These are phyloP conservation scores for Dryadomyces quercivorus DNA, from an alignment of 2,329 filamentous ascomycete genomes.

Conservation along the genomic window DNA sequence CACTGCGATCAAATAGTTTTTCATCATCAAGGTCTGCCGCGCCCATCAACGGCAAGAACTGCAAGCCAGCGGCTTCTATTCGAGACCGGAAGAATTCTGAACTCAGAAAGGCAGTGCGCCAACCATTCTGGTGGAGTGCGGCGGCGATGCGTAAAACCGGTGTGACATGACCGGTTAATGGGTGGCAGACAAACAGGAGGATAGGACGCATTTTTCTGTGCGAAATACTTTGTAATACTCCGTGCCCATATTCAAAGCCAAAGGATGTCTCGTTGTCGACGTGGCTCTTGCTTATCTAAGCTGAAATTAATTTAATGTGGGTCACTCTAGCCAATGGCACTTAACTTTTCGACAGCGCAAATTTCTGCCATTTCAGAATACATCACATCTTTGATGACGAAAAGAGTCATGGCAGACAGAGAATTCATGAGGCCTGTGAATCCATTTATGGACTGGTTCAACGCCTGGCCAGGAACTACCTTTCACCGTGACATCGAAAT, in stretches of 20 bases:
- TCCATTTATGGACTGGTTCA: constrained; percentile 43
- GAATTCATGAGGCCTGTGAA: constrained; percentile 31
- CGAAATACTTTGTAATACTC: too few species aligned
- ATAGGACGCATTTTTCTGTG: constrained; percentile 1
- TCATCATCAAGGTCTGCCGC: constrained; percentile 22
- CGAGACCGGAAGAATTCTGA: constrained; percentile 21
- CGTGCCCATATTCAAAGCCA: too few species aligned
- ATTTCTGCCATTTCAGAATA: background rate
- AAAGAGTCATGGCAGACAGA: background rate
- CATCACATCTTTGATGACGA: background rate
- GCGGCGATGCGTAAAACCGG: constrained; percentile 23
- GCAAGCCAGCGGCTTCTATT: constrained; percentile 20
- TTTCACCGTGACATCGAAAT: constrained; percentile 42
- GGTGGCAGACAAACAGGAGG: constrained; percentile 23
- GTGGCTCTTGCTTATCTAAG: background rate
- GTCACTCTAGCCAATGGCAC: too few species aligned
- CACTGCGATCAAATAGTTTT: constrained; percentile 8
- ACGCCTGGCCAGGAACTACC: constrained; percentile 33
- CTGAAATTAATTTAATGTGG: too few species aligned
- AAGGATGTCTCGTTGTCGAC: background rate
- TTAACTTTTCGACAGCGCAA: background rate
- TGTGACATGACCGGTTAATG: constrained; percentile 24
- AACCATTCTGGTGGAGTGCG: constrained; percentile 18
- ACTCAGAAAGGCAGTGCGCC: constrained; percentile 23
- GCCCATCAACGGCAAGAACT: constrained; percentile 20